Base-by-base conservation (phyloP, 768 basidiomycete genomes). In the Tulasnella sp. region DNA sequence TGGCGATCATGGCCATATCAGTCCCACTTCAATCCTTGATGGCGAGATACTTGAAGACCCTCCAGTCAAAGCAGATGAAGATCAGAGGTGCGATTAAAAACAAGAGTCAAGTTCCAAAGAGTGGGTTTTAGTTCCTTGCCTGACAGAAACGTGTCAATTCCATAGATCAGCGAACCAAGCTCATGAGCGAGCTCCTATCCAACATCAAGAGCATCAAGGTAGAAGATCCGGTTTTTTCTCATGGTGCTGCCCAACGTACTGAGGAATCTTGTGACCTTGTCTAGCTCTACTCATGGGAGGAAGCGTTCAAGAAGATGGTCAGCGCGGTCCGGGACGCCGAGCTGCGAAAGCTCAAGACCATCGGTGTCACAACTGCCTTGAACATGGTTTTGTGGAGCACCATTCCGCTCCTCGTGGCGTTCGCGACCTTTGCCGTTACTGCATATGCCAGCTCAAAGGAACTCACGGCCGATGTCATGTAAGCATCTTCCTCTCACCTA, bases 241-340 rank as follows among this genome's bases (percentile, higher is more conserved):
- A 17, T 15, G n/a, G 2, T 1, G 2, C 12, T 10, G 31, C 59
- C 53, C 38, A 64, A 43, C 17, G 3, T n/a, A n/a, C n/a, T n/a
- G n/a, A n/a, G n/a, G n/a, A n/a, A n/a, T n/a, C n/a, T n/a, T n/a
- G n/a, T n/a, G n/a, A 24, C 2, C n/a, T 10, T 60, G 89, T 92
- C 69, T 91, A 92, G 68, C 72, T 92, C 3, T 94, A 94, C 70
- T 89, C 87, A 2, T 98, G 94, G 94, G 94, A 98, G 72, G 80
- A 84, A 65, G 85, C 88, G 2, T 97, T 98, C 67, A 78, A 88
- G 27, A 76, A 83, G 51, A 83, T 82, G 57, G 78, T 98, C 29
- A 71, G 84, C n/a, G 75, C 80, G 21, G 85, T 92, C 2, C 76
- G 92, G 44, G 92, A 93, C 67, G 74, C 82, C 63, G 92, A 94